Evolutionary conservation across 116 monocot genomes (phyloP).

Genomic region (Dioscorea cayenensis): DNA sequence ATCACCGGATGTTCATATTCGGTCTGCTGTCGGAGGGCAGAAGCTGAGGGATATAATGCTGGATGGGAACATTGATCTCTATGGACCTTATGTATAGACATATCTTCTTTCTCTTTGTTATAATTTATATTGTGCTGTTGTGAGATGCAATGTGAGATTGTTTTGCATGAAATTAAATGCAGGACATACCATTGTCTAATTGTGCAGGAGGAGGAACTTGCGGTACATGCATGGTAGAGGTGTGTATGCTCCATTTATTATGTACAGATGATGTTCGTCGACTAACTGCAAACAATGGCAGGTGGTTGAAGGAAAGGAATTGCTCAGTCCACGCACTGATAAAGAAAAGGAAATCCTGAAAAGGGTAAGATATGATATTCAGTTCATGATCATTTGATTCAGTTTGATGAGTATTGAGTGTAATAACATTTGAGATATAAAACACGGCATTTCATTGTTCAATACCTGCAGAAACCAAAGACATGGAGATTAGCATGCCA

Average conservation of each 20-base stretch:
- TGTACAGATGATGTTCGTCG: neutral
- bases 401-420: neutral
- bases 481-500: constrained; percentile 92
- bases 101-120: neutral
- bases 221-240: constrained; percentile 84
- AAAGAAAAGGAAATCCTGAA: constrained; percentile 72
- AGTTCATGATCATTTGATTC: neutral
- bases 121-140: neutral
- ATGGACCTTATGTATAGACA: constrained; percentile 74
- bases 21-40: constrained; percentile 67
- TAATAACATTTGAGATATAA: neutral
- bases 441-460: neutral
- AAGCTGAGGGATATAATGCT: constrained; percentile 91
- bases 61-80: constrained; percentile 71
- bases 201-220: constrained; percentile 77
- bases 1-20: constrained; percentile 63
- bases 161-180: constrained; percentile 7
- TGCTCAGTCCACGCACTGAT: constrained; percentile 54
- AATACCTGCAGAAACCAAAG: constrained; percentile 63
- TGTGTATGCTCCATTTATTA: constrained; percentile 14
- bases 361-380: constrained; percentile 34
- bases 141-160: neutral
- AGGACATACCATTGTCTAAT: constrained; percentile 54
- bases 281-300: constrained; percentile 6
- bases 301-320: constrained; percentile 70